A percentile compares a stretch with the other conserved stretches of the same genome.
Conservation (phyloP, 257 asterid species). For the Sherardia arvensis region DNA sequence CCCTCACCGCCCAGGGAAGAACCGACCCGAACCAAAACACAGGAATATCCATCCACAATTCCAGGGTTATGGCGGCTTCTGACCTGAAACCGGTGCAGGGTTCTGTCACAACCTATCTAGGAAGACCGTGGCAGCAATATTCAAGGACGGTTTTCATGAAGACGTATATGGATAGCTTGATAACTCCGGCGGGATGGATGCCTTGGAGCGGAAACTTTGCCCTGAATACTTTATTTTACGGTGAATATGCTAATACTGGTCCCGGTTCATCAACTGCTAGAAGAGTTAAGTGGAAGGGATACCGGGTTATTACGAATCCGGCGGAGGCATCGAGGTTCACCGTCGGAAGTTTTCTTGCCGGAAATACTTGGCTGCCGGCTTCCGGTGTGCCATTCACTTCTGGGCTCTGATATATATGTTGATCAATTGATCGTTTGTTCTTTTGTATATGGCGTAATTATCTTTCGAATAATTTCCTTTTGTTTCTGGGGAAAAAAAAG, state of each 20-base stretch:
- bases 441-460: background rate
- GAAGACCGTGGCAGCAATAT: conserved; percentile 84
- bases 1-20: conserved; percentile 81
- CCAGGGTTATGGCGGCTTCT: conserved; percentile 48
- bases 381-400: conserved; percentile 70
- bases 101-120: conserved; percentile 64
- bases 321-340: conserved; percentile 56
- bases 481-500: background rate
- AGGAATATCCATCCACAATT: conserved; percentile 64
- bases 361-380: conserved; percentile 58
- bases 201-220: conserved; percentile 88
- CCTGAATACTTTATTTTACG: conserved; percentile 56
- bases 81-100: conserved; percentile 44
- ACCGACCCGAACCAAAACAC: conserved; percentile 78
- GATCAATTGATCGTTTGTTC: background rate
- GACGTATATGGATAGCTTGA: conserved; percentile 45
- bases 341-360: conserved; percentile 64
- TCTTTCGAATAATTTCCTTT: background rate
- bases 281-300: conserved; percentile 80
- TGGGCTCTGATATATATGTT: conserved; percentile 36
- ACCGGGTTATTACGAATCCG: conserved; percentile 64
- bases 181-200: conserved; percentile 72
- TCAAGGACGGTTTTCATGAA: conserved; percentile 70
- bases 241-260: conserved; percentile 79
- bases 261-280: conserved; percentile 59